These are phyloP conservation scores for Suillus plorans DNA, from an alignment of 768 basidiomycete species.

Conservation along the genomic window DNA sequence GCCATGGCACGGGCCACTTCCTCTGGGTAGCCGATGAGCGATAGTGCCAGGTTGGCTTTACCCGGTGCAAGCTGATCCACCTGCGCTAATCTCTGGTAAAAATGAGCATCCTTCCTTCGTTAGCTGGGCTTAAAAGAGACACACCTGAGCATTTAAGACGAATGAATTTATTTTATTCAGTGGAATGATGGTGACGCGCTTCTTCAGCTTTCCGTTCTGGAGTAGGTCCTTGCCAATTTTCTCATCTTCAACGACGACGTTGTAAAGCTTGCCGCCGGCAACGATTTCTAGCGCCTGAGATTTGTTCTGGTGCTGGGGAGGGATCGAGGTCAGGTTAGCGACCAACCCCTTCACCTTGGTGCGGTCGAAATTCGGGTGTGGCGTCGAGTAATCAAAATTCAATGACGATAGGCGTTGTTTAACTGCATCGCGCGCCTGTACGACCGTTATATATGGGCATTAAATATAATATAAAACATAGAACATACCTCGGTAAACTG, in stretches of 20 bases:
- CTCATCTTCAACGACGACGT: conserved; percentile 93
- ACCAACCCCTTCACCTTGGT: conserved; percentile 89
- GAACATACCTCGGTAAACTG: conserved; percentile 59
- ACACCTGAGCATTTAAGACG: conserved; percentile 50
- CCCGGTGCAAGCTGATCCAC: conserved; percentile 73
- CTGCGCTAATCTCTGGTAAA: conserved; percentile 66
- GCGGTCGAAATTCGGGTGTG: conserved; percentile 79
- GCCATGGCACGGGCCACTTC: conserved; percentile 88
- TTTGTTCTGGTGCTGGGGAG: conserved; percentile 66
- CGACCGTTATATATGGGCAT: conserved; percentile 9
- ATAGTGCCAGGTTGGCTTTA: conserved; percentile 85
- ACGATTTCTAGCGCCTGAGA: conserved; percentile 92
- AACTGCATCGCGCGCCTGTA: conserved; percentile 66
- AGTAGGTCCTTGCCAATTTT: conserved; percentile 83
- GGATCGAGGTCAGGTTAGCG: conserved; percentile 81
- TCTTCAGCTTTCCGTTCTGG: conserved; percentile 73
- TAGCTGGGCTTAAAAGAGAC: conserved; percentile 5
- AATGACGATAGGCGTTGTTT: conserved; percentile 66
- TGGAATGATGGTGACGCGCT: conserved; percentile 91
- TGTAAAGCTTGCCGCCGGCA: conserved; percentile 86
- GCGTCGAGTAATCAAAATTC: conserved; percentile 81
- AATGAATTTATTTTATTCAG: conserved; percentile 84
- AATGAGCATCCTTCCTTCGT: background rate
- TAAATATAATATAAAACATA: background rate
- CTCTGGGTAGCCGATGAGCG: conserved; percentile 77